These are phyloP conservation scores for Candida xyloterini DNA, from an alignment of 805 yeast genomes.

Conservation along the genomic window DNA sequence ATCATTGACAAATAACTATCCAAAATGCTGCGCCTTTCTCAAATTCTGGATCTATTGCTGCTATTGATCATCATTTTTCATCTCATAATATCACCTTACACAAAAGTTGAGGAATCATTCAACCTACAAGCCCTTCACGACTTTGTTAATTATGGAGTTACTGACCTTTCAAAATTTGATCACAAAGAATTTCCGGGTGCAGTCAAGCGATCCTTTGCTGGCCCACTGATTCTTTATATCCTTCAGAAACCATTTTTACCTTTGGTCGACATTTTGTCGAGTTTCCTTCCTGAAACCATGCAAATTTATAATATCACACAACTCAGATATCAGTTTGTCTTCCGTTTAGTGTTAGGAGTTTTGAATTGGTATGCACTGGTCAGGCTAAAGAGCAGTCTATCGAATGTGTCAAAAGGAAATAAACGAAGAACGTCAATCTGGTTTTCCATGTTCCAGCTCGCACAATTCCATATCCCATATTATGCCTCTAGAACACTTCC, in stretches of 20 bases:
- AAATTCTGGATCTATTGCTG: slow-evolving; percentile 30
- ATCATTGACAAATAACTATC: too few species aligned
- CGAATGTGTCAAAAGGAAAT: slow-evolving; percentile 24
- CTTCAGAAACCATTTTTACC: slow-evolving; percentile 39
- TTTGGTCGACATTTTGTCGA: background rate
- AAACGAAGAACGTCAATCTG: slow-evolving; percentile 41
- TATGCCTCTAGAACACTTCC: slow-evolving; percentile 86
- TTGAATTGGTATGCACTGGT: slow-evolving; percentile 54
- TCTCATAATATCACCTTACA: slow-evolving; percentile 64
- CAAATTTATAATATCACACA: slow-evolving; percentile 33
- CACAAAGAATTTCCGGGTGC: slow-evolving; percentile 82
- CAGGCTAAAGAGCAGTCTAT: slow-evolving; percentile 43
- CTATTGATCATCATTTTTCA: slow-evolving; percentile 48
- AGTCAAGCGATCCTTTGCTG: slow-evolving; percentile 83
- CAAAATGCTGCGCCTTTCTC: slow-evolving; percentile 7
- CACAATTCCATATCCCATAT: slow-evolving; percentile 78
- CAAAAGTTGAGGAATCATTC: slow-evolving; percentile 95
- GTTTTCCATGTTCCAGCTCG: slow-evolving; percentile 54
- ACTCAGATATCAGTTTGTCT: slow-evolving; percentile 49
- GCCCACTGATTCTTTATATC: slow-evolving; percentile 54
- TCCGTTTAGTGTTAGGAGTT: slow-evolving; percentile 61
- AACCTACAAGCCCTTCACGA: slow-evolving; percentile 88
- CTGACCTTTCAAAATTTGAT: slow-evolving; percentile 52
- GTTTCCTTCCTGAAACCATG: slow-evolving; percentile 2
- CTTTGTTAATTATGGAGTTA: slow-evolving; percentile 59